Evolutionary conservation across 176 grass and related monocot genomes (phyloP), one percentile per base, ranked within the genome.

Genomic region (Puccinellia tenuiflora): DNA sequence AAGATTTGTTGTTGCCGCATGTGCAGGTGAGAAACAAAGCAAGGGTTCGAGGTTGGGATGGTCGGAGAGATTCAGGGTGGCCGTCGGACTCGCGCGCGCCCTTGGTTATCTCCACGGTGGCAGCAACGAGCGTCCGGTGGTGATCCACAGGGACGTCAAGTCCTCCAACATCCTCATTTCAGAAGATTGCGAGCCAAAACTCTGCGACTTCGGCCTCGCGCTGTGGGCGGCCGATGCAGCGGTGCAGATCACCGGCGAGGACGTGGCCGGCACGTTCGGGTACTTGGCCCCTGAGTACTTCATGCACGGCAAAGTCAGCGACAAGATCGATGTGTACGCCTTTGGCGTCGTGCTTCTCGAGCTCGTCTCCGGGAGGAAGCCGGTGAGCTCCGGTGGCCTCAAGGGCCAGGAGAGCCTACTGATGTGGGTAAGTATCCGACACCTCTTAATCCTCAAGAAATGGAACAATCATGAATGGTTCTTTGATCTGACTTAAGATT

Each of bases 221-320:
- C 57, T 90, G 54, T 93, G 90, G 92, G 92, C 89, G 5, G 90
- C 81, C 5, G 85, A 88, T 61, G 78, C 82, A 25, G 69, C 77
- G 68, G 69, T 83, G 16, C 75, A 86, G 31, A 47, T 79, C 77
- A 67, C 85, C 50, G 94, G 73, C 77, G 83, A 91, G 24, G 92
- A 93, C 81, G 83, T 98, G 46, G 87, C 93, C 51, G 96, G 96
- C 10, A 98, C 96, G 15, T 98, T 98, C 38, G 96, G 96, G 89
- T 98, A 98, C 62, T 82, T 98, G 22, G 96, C 92, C 35, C 96
- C 96, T 10, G 96, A 98, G 74, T 98, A 93, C 86, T 98, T 98
- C 77, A 92, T 95, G 92, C 88, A 95, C 81, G 96, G 96, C 16
- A 98, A 95, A 81, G 87, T 98, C 26, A 93, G 88, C 53, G 96